Evolutionary conservation across 2,329 filamentous ascomycete species (phyloP).

Genomic region (Aspergillus texensis): DNA sequence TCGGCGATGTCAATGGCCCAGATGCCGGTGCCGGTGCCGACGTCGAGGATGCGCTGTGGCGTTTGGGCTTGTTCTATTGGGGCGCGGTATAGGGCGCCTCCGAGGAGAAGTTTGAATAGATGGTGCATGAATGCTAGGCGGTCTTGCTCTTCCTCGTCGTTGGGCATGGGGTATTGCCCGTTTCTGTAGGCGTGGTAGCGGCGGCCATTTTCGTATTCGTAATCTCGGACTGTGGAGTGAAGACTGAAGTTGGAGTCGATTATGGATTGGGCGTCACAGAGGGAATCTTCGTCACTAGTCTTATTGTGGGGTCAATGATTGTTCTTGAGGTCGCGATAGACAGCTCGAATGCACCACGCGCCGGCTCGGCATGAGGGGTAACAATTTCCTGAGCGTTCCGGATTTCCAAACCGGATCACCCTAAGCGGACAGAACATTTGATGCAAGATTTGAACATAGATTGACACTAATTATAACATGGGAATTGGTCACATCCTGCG

Average conservation of each 20-base stretch:
- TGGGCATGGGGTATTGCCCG: constrained; percentile 47
- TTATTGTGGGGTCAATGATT: constrained; percentile 16
- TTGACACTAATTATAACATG: background rate
- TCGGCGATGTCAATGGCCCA: constrained; percentile 50
- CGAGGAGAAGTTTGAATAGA: constrained; percentile 38
- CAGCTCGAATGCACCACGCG: background rate
- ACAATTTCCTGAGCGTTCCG: background rate
- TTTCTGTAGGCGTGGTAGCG: constrained; percentile 48
- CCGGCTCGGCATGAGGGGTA: background rate
- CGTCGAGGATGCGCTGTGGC: constrained; percentile 33
- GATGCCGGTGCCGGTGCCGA: constrained; percentile 37
- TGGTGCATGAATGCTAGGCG: constrained; percentile 45
- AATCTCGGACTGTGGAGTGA: constrained; percentile 43
- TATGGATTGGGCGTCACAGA: constrained; percentile 35
- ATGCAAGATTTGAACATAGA: background rate
- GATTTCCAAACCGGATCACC: background rate
- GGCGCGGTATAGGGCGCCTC: constrained; percentile 42
- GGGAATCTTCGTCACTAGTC: constrained; percentile 40
- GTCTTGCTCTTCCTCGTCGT: constrained; percentile 49
- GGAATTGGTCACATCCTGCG: background rate
- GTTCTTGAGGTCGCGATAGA: background rate
- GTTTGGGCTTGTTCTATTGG: constrained; percentile 30
- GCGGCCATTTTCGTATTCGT: constrained; percentile 46
- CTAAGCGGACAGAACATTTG: background rate
- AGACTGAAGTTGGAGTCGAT: constrained; percentile 45